A percentile compares a stretch with the other conserved stretches of the same genome.
Conservation (phyloP, 805 yeast genomes). For the Scheffersomyces amazonensis region DNA sequence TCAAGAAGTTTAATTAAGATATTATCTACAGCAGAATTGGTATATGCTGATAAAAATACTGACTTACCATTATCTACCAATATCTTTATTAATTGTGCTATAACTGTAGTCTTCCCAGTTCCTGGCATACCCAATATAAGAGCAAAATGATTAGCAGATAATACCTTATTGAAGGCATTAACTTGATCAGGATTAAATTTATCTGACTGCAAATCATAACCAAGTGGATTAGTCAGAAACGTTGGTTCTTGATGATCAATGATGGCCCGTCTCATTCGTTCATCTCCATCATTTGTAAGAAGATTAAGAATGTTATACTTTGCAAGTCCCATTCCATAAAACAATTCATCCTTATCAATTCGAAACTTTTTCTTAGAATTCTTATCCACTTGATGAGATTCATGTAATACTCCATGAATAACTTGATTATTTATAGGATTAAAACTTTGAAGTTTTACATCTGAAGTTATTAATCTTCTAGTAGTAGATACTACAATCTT, state of each 20-base stretch:
- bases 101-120: conserved; percentile 71
- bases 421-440: conserved; percentile 44
- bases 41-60: conserved; percentile 78
- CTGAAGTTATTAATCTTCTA: conserved; percentile 49
- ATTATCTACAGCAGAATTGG: conserved; percentile 96
- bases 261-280: conserved; percentile 41
- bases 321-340: conserved; percentile 71
- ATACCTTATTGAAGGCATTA: conserved; percentile 61
- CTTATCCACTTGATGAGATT: conserved; percentile 6
- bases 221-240: conserved; percentile 18
- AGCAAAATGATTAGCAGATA: conserved; percentile 70
- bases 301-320: conserved; percentile 72
- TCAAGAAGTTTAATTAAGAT: conserved; percentile 68
- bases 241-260: conserved; percentile 54
- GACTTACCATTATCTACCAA: conserved; percentile 61
- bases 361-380: conserved; percentile 41
- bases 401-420: conserved; percentile 45
- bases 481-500: conserved; percentile 49
- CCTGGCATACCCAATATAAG: conserved; percentile 97
- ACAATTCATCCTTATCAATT: conserved; percentile 77
- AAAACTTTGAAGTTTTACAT: conserved; percentile 40
- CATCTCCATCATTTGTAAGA: conserved; percentile 52
- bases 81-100: conserved; percentile 66
- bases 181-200: conserved; percentile 69
- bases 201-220: conserved; percentile 17